Evolutionary conservation across 2,329 filamentous ascomycete genomes (phyloP).

Genomic region (Berkeleyomyces rouxiae): DNA sequence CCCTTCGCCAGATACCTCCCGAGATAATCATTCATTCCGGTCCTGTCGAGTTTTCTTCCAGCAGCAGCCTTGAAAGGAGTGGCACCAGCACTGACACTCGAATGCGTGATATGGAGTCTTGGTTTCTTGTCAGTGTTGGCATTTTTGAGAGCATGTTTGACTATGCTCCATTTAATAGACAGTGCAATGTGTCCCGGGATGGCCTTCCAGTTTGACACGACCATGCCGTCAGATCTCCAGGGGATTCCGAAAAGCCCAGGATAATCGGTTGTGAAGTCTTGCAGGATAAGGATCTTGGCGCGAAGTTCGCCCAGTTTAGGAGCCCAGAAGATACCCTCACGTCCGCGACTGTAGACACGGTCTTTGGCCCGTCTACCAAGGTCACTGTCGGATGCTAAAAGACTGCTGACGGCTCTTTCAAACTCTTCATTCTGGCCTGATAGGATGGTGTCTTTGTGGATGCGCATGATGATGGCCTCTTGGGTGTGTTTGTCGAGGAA

Average conservation of each 20-base stretch:
- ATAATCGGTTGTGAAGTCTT: neutral
- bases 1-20: too few species aligned
- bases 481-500: neutral
- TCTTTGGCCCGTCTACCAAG: neutral
- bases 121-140: neutral
- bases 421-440: neutral
- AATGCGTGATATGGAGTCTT: neutral
- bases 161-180: neutral
- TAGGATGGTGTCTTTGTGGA: neutral
- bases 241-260: neutral
- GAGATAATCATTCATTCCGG: too few species aligned
- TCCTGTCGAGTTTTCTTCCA: too few species aligned
- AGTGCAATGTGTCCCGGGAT: neutral
- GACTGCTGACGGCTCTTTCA: neutral
- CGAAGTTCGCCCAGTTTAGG: neutral
- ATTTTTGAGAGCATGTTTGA: neutral
- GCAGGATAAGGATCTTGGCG: neutral
- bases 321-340: neutral
- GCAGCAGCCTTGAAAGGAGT: neutral
- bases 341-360: neutral
- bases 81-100: neutral
- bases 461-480: neutral
- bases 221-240: neutral
- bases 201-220: neutral
- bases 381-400: neutral